These are phyloP conservation scores for Phytomonas serpens DNA, from an alignment of 208 protist genomes.

Conservation along the genomic window DNA sequence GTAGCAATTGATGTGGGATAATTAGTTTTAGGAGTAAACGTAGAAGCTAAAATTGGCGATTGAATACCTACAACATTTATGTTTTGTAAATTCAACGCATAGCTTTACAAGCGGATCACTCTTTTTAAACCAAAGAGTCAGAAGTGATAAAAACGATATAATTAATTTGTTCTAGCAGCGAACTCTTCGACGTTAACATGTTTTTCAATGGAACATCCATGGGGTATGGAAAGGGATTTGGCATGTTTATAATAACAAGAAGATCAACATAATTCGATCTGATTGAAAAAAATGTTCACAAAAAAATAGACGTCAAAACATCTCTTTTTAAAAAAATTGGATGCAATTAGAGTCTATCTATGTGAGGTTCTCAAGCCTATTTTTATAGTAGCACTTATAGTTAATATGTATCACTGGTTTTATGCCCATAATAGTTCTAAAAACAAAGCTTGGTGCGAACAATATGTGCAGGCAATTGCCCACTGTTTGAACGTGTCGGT, in stretches of 20 bases:
- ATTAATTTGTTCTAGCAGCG: conserved; percentile 19
- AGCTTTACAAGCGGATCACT: conserved; percentile 85
- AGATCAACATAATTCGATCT: conserved; percentile 89
- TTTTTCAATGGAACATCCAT: conserved; percentile 92
- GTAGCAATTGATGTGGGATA: too few species aligned
- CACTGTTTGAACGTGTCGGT: conserved; percentile 97
- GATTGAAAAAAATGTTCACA: conserved; percentile 84
- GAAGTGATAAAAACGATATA: conserved; percentile 61
- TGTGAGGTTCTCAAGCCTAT: conserved; percentile 88
- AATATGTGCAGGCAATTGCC: conserved; percentile 49
- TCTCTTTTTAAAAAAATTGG: conserved; percentile 95
- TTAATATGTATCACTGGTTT: conserved; percentile 87
- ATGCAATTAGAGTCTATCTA: conserved; percentile 93
- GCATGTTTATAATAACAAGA: conserved; percentile 93
- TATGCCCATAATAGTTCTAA: conserved; percentile 58
- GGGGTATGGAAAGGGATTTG: conserved; percentile 82
- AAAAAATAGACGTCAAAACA: conserved; percentile 87
- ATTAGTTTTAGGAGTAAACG: conserved; percentile 94
- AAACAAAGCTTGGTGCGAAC: conserved; percentile 43
- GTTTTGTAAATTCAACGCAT: conserved; percentile 82
- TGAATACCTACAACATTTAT: conserved; percentile 93
- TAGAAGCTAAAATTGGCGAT: conserved; percentile 91
- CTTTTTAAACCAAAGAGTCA: conserved; percentile 94
- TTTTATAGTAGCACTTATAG: conserved; percentile 82
- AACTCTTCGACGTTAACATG: conserved; percentile 84